These are phyloP conservation scores for Suillus brevipes DNA, from an alignment of 768 basidiomycete genomes.

Conservation along the genomic window DNA sequence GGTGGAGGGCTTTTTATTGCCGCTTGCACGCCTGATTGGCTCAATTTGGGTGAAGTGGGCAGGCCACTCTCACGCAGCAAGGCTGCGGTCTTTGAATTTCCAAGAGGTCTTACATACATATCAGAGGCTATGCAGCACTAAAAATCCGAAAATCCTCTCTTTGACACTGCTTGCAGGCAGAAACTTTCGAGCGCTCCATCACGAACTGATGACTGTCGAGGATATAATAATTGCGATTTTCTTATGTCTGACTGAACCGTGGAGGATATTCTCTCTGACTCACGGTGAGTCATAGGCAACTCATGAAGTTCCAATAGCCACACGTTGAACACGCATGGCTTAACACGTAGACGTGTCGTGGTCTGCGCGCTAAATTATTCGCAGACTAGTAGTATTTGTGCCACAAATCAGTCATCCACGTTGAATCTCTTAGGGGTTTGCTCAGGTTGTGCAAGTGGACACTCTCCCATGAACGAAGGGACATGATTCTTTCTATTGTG, in stretches of 20 bases:
- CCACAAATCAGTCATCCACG: slow-evolving; percentile 40
- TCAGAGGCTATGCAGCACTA: background rate
- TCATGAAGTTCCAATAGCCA: slow-evolving; percentile 9
- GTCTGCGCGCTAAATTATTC: slow-evolving; percentile 50
- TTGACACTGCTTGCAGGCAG: background rate
- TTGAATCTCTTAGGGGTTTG: slow-evolving; percentile 37
- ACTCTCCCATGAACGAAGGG: slow-evolving; percentile 22
- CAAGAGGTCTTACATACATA: background rate
- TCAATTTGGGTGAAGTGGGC: slow-evolving; percentile 12
- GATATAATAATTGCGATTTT: slow-evolving; percentile 46
- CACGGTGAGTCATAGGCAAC: slow-evolving; percentile 35
- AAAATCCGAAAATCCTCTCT: background rate
- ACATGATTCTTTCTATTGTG: slow-evolving; percentile 20
- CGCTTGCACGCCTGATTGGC: slow-evolving; percentile 12
- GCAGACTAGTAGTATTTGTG: slow-evolving; percentile 54
- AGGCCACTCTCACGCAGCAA: slow-evolving; percentile 12
- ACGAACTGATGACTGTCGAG: slow-evolving; percentile 32
- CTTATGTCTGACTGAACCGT: slow-evolving; percentile 27
- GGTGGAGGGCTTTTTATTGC: slow-evolving; percentile 29
- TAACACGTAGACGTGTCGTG: slow-evolving; percentile 59
- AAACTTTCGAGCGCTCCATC: slow-evolving; percentile 7
- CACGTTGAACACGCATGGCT: slow-evolving; percentile 14
- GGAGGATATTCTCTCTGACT: slow-evolving; percentile 44
- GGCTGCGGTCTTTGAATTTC: slow-evolving; percentile 1
- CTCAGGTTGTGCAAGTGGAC: slow-evolving; percentile 37